phyloP scores from a whole-genome alignment of 257 asterid species.

The Asclepias syriaca region DNA sequence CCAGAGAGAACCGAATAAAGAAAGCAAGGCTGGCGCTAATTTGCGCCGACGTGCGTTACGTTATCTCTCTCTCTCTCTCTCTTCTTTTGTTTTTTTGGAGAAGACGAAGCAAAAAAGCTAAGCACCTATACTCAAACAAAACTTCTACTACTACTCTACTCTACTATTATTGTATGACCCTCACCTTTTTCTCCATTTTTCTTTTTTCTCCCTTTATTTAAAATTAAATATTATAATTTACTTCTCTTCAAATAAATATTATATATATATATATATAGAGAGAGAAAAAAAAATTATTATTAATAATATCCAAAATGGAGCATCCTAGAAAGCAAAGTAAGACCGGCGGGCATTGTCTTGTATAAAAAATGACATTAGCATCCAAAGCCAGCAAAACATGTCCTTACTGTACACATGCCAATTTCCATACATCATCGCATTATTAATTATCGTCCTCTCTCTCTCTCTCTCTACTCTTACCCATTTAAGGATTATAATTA shows the following conservation, averaged over 20 bases:
- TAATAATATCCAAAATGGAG: neutral
- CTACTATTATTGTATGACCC: neutral
- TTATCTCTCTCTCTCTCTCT: conserved; percentile 7
- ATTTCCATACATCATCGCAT: neutral
- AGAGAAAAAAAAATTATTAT: too few relatives aligned
- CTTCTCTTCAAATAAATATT: too few relatives aligned
- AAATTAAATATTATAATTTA: too few relatives aligned
- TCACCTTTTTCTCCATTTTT: neutral
- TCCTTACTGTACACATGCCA: conserved; percentile 32
- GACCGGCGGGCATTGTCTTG: conserved; percentile 12
- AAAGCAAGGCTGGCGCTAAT: conserved; percentile 19
- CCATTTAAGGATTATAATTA: too few relatives aligned
- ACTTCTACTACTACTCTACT: too few relatives aligned
- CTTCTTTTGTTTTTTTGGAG: conserved; percentile 15
- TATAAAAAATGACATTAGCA: conserved; percentile 18
- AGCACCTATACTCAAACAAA: conserved; percentile 16
- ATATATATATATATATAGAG: too few relatives aligned
- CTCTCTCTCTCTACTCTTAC: too few relatives aligned
- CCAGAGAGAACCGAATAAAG: conserved; percentile 12
- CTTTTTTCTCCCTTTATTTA: too few relatives aligned
- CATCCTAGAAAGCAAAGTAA: neutral
- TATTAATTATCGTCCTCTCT: neutral
- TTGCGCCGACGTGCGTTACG: conserved; percentile 25
- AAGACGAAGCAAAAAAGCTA: conserved; percentile 23
- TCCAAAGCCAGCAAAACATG: conserved; percentile 6